These are phyloP conservation scores for Coemansia sp. DNA, from an alignment of 192 early-diverging fungal species.

Conservation along the genomic window DNA sequence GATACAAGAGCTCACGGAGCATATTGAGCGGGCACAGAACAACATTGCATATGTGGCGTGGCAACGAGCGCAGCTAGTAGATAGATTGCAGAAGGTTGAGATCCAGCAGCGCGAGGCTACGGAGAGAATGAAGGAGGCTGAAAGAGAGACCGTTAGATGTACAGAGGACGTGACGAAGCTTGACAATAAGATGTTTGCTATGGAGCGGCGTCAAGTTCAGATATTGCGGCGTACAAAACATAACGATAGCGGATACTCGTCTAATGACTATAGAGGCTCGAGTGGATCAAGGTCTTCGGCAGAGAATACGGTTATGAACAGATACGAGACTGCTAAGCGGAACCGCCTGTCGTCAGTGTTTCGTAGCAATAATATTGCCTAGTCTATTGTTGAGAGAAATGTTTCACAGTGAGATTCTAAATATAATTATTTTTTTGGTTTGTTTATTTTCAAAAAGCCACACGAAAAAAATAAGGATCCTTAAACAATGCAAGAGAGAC, in stretches of 20 bases:
- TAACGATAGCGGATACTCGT: constrained; percentile 4
- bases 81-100: constrained; percentile 26
- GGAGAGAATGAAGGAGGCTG: constrained; percentile 5
- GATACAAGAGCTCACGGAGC: constrained; percentile 12
- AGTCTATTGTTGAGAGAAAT: background rate
- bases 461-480: background rate
- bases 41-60: constrained; percentile 37
- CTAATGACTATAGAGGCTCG: background rate
- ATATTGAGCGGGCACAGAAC: constrained; percentile 20
- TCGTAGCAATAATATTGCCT: constrained; percentile 2
- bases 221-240: constrained; percentile 16
- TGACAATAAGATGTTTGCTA: constrained; percentile 35
- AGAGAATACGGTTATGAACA: background rate
- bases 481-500: background rate
- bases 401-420: background rate
- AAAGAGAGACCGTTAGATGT: constrained; percentile 3
- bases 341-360: constrained; percentile 35
- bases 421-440: background rate
- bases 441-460: background rate
- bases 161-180: constrained; percentile 15
- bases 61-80: constrained; percentile 33
- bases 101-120: constrained; percentile 11
- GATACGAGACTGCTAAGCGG: constrained; percentile 33
- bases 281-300: constrained; percentile 7
- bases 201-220: constrained; percentile 20